Conservation (phyloP, 371 early-diverging fungal species). For the Saksenaea vasiformis region DNA sequence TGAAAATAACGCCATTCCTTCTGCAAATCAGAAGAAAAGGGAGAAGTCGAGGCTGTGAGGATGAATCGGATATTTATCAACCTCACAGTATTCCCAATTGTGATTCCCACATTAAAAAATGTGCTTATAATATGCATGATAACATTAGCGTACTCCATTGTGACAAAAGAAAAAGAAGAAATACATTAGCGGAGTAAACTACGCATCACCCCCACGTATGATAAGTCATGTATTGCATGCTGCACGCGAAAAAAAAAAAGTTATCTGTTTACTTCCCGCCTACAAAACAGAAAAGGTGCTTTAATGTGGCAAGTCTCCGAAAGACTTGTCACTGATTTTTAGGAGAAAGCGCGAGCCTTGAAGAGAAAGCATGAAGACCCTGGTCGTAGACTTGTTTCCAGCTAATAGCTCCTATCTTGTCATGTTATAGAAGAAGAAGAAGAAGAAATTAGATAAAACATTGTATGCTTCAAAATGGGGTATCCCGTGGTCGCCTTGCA, state of each 20-base stretch:
- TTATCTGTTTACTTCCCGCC: background rate
- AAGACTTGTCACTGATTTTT: background rate
- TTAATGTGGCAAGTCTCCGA: background rate
- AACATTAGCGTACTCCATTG: background rate
- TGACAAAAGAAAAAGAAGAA: background rate
- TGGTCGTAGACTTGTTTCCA: background rate
- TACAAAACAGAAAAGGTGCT: background rate
- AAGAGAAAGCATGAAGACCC: background rate
- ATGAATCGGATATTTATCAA: background rate
- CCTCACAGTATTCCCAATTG: background rate
- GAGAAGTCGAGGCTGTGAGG: slow-evolving; percentile 17
- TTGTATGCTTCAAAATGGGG: background rate
- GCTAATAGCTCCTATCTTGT: background rate
- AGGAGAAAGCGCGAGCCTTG: background rate
- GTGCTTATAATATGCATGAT: background rate
- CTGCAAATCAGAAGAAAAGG: slow-evolving; percentile 20
- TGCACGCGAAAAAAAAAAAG: background rate
- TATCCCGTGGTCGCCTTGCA: background rate
- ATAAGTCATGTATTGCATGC: background rate
- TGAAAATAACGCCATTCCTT: slow-evolving; percentile 20
- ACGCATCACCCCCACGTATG: background rate
- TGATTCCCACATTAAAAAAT: background rate
- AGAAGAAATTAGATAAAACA: background rate
- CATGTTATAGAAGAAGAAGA: background rate
- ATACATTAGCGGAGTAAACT: background rate